A percentile compares a stretch with the other conserved stretches of the same genome.
Conservation (phyloP, 2,329 filamentous ascomycete species). For the Aspergillus fumigatus region DNA sequence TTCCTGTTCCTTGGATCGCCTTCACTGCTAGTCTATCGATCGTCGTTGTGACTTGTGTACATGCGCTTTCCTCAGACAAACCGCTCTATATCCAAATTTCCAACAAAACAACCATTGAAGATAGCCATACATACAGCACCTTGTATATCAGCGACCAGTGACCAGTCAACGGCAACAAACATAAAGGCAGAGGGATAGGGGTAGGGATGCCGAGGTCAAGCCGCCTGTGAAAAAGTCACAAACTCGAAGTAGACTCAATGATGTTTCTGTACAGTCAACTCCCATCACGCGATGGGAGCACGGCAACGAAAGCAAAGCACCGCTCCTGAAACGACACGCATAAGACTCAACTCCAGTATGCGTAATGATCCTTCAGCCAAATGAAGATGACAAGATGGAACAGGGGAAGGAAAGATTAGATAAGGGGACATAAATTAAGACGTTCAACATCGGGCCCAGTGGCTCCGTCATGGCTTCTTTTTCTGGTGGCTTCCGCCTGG, state of each 20-base stretch:
- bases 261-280: constrained; percentile 8
- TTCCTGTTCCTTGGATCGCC: not conserved
- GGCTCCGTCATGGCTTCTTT: constrained; percentile 31
- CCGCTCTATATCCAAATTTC: constrained; percentile 20
- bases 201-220: not conserved
- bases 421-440: not conserved
- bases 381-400: constrained; percentile 3
- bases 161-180: not conserved
- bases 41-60: constrained; percentile 20
- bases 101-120: not conserved
- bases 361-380: constrained; percentile 6
- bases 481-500: constrained; percentile 36
- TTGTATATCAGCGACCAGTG: constrained; percentile 2
- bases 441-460: not conserved
- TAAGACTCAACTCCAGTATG: constrained; percentile 13
- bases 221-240: not conserved
- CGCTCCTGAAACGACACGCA: constrained; percentile 8
- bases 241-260: not conserved
- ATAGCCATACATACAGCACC: constrained; percentile 18
- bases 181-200: not conserved
- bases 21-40: constrained; percentile 7
- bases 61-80: constrained; percentile 1
- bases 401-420: constrained; percentile 5
- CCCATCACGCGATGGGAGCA: constrained; percentile 2
- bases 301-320: constrained; percentile 6